phyloP scores from a whole-genome alignment of 345 rosid species.

The Geranium rotundifolium region DNA sequence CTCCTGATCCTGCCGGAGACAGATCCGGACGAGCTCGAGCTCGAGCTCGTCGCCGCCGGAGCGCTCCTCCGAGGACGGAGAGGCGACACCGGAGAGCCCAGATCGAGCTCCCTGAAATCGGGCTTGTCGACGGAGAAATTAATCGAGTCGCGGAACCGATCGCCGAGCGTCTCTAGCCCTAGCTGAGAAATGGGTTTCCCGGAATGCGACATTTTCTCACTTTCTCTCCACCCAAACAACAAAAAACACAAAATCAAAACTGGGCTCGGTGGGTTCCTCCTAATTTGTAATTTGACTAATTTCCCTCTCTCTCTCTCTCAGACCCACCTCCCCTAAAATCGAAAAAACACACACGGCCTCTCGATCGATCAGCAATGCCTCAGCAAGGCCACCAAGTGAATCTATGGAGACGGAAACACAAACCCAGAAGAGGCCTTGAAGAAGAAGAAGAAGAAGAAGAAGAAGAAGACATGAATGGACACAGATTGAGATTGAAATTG shows the following conservation, averaged over 20 bases:
- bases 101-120: constrained; percentile 73
- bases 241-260: background rate
- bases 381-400: constrained; percentile 4
- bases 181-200: constrained; percentile 29
- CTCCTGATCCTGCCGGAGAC: constrained; percentile 41
- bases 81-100: constrained; percentile 89
- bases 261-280: no score
- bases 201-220: constrained; percentile 43
- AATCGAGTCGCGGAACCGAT: constrained; percentile 42
- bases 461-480: background rate
- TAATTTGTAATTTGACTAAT: no score
- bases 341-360: no score
- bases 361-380: constrained; percentile 23
- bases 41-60: constrained; percentile 44
- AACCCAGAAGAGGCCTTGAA: background rate
- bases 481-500: background rate
- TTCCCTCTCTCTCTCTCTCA: background rate
- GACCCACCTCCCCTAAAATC: constrained; percentile 1
- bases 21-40: constrained; percentile 84
- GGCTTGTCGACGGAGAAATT: constrained; percentile 58
- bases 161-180: constrained; percentile 28
- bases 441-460: background rate
- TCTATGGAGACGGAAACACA: no score
- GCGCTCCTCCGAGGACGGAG: constrained; percentile 42
- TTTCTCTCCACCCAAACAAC: background rate